Conservation (phyloP, 768 basidiomycete species). For the Terana coerulea region DNA sequence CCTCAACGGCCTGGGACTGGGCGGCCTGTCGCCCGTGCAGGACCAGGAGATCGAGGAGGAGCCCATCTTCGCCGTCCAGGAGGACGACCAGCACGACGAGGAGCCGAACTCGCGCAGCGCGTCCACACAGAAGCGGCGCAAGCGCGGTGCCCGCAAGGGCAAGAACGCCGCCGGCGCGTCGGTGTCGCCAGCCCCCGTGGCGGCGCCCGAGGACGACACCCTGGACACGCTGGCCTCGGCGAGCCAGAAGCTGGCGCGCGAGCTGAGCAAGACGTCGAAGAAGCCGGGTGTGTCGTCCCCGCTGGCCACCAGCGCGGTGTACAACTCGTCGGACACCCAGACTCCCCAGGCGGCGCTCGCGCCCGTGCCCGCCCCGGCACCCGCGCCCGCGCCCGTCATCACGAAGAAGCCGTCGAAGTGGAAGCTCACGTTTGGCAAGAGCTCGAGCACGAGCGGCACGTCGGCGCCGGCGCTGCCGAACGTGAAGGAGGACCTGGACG, state of each 20-base stretch:
- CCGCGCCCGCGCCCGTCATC: constrained; percentile 23
- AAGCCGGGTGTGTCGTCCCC: constrained; percentile 3
- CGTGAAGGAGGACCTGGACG: constrained; percentile 16
- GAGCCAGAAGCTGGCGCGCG: constrained; percentile 78
- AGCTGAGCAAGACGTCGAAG: constrained; percentile 62
- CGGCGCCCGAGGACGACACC: constrained; percentile 43
- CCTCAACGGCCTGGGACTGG: constrained; percentile 1
- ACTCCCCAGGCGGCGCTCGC: background rate
- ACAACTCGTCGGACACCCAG: background rate
- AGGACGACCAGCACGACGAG: constrained; percentile 35
- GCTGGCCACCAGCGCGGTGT: background rate
- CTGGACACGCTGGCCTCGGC: constrained; percentile 72
- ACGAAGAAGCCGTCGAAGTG: constrained; percentile 83
- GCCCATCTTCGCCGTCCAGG: too few relatives aligned
- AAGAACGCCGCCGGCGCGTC: constrained; percentile 38
- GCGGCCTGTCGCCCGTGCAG: constrained; percentile 18
- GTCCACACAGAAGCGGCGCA: constrained; percentile 76
- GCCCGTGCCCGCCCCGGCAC: background rate
- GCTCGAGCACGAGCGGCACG: constrained; percentile 25
- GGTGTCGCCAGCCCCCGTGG: constrained; percentile 19
- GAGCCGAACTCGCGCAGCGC: constrained; percentile 53
- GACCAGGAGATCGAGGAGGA: constrained; percentile 34
- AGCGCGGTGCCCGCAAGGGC: constrained; percentile 82
- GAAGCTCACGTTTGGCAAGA: constrained; percentile 75
- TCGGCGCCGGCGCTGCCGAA: constrained; percentile 11